Percentiles rank a stretch among this genome's conserved stretches.
phyloP scores from a whole-genome alignment of 257 asterid species.

The Schizonepeta tenuifolia region DNA sequence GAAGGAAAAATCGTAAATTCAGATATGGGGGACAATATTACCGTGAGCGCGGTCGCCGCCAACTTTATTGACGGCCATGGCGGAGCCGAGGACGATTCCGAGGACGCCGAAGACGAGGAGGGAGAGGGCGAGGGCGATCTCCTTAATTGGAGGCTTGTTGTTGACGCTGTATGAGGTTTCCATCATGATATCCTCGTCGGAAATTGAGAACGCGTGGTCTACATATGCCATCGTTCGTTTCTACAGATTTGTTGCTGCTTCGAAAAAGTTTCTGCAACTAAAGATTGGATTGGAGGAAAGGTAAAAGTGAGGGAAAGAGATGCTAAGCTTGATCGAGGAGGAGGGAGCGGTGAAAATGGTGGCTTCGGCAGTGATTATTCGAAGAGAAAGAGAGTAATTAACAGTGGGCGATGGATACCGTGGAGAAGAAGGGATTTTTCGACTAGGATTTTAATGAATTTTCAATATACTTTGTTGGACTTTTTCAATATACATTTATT shows the following conservation, averaged over 20 bases:
- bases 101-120: slow-evolving; percentile 86
- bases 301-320: not conserved
- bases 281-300: slow-evolving; percentile 10
- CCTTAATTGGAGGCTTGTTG: slow-evolving; percentile 90
- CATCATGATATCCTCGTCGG: slow-evolving; percentile 98
- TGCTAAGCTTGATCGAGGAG: slow-evolving; percentile 29
- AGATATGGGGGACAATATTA: slow-evolving; percentile 19
- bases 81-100: slow-evolving; percentile 68
- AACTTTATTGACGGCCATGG: slow-evolving; percentile 82
- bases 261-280: not conserved
- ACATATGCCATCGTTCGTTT: slow-evolving; percentile 75
- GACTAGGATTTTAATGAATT: not conserved
- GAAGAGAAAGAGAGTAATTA: slow-evolving; percentile 8
- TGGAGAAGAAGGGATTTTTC: slow-evolving; percentile 25
- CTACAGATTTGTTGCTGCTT: slow-evolving; percentile 9
- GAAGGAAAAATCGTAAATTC: slow-evolving; percentile 3
- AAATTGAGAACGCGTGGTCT: slow-evolving; percentile 95
- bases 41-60: slow-evolving; percentile 99
- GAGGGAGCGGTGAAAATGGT: slow-evolving; percentile 25
- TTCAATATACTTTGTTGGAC: not conserved
- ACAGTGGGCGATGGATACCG: slow-evolving; percentile 25
- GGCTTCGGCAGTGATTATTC: slow-evolving; percentile 15
- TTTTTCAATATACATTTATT: not conserved
- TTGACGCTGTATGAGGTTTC: slow-evolving; percentile 68
- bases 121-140: slow-evolving; percentile 91